A percentile compares a stretch with the other conserved stretches of the same genome.
phyloP scores from a whole-genome alignment of 495 filamentous ascomycete species.

The Hypoxylon subgilvum region DNA sequence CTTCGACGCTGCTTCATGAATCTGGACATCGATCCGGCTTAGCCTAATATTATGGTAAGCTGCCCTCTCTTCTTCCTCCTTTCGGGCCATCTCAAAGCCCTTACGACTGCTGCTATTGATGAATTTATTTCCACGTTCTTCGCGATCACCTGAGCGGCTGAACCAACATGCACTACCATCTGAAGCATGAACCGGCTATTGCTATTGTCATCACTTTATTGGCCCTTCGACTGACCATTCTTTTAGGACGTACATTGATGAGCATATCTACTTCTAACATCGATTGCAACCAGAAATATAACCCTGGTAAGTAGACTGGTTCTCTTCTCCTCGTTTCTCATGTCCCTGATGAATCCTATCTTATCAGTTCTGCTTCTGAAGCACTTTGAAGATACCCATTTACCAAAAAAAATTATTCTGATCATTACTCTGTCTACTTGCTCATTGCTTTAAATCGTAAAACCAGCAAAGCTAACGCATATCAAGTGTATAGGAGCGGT shows the following conservation, averaged over 20 bases:
- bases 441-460: slow-evolving; percentile 3
- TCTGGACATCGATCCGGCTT: neutral
- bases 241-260: slow-evolving; percentile 1
- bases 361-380: slow-evolving; percentile 98
- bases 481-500: slow-evolving; percentile 7
- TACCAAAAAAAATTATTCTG: slow-evolving; percentile 75
- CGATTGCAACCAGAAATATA: slow-evolving; percentile 4
- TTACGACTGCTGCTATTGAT: slow-evolving; percentile 37
- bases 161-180: slow-evolving; percentile 99
- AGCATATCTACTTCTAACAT: neutral
- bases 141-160: slow-evolving; percentile 87
- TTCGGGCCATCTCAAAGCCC: neutral
- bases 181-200: slow-evolving; percentile 61
- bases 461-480: slow-evolving; percentile 23
- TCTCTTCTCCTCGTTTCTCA: slow-evolving; percentile 1
- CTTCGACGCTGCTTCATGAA: neutral
- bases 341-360: slow-evolving; percentile 75
- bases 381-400: slow-evolving; percentile 76
- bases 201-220: slow-evolving; percentile 21
- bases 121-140: slow-evolving; percentile 51
- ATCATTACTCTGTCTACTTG: slow-evolving; percentile 36
- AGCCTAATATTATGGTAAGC: slow-evolving; percentile 18
- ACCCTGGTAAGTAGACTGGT: slow-evolving; percentile 23
- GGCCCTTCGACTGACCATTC: slow-evolving; percentile 28
- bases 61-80: neutral